A percentile compares a stretch with the other conserved stretches of the same genome.
phyloP scores from a whole-genome alignment of 176 grass and related monocot genomes.

The Leersia perrieri region DNA sequence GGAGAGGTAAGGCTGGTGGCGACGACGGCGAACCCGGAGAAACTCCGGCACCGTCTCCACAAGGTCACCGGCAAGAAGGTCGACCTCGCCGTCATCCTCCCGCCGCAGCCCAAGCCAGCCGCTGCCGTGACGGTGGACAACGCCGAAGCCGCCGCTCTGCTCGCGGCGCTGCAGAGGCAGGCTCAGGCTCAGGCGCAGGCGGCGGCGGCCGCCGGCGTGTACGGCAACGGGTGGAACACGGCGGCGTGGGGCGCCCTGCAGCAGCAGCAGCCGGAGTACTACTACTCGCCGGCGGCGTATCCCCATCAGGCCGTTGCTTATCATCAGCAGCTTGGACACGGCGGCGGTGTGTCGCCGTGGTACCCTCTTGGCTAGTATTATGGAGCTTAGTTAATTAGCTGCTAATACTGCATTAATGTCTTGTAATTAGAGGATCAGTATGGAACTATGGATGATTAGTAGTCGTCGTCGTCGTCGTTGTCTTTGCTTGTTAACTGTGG shows the following conservation, averaged over 20 bases:
- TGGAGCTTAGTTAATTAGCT: no score
- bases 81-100: conserved; percentile 7
- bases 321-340: not conserved
- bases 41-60: conserved; percentile 27
- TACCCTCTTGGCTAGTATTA: not conserved
- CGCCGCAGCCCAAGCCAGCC: not conserved
- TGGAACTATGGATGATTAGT: no score
- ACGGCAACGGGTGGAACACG: no score
- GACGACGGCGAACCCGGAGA: conserved; percentile 24
- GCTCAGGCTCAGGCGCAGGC: no score
- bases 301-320: not conserved
- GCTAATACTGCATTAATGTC: not conserved
- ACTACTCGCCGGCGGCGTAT: not conserved
- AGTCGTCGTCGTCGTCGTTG: no score
- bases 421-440: not conserved
- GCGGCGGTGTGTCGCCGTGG: not conserved
- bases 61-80: conserved; percentile 39
- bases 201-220: no score
- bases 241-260: no score
- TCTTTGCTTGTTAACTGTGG: no score
- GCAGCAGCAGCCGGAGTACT: not conserved
- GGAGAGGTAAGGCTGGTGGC: conserved; percentile 18
- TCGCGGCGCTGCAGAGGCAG: not conserved
- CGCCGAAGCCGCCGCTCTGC: not conserved
- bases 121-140: no score